Conservation (phyloP, 495 filamentous ascomycete genomes). For the Aspergillus nanangensis region DNA sequence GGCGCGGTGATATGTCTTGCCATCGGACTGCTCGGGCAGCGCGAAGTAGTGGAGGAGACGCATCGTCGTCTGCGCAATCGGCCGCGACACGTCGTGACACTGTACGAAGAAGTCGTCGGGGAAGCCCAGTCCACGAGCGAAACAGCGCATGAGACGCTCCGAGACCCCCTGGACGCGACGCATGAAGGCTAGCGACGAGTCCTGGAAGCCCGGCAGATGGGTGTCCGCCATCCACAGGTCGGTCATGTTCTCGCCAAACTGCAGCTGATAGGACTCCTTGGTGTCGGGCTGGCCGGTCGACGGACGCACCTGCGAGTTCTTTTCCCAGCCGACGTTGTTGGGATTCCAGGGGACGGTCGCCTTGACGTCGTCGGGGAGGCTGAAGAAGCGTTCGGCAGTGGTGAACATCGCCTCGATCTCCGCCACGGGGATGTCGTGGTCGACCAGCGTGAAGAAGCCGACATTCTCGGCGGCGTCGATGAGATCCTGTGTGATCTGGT, state of each 20-base stretch:
- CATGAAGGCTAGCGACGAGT: conserved; percentile 48
- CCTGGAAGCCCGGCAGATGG: conserved; percentile 45
- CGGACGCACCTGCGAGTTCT: conserved; percentile 55
- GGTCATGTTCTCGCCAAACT: conserved; percentile 51
- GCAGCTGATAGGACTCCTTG: conserved; percentile 61
- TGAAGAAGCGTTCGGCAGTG: conserved; percentile 50
- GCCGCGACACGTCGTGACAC: conserved; percentile 44
- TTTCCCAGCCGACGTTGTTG: conserved; percentile 63
- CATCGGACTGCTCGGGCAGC: conserved; percentile 36
- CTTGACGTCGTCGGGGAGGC: conserved; percentile 49
- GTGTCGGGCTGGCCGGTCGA: conserved; percentile 56
- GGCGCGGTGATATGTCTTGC: conserved; percentile 51
- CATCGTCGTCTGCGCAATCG: conserved; percentile 52
- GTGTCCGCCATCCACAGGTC: conserved; percentile 48
- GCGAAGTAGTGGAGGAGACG: conserved; percentile 58
- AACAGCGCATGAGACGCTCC: conserved; percentile 55
- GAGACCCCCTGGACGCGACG: conserved; percentile 44
- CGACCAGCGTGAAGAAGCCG: conserved; percentile 57
- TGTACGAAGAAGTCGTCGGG: conserved; percentile 51
- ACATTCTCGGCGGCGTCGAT: conserved; percentile 54
- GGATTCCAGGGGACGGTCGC: conserved; percentile 48
- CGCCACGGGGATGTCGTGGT: conserved; percentile 48
- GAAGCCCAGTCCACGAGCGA: conserved; percentile 56
- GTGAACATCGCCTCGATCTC: conserved; percentile 52
- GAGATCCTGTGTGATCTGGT: conserved; percentile 50